These are phyloP conservation scores for Fusarium sp. DNA, from an alignment of 2,329 filamentous ascomycete genomes.

Conservation along the genomic window DNA sequence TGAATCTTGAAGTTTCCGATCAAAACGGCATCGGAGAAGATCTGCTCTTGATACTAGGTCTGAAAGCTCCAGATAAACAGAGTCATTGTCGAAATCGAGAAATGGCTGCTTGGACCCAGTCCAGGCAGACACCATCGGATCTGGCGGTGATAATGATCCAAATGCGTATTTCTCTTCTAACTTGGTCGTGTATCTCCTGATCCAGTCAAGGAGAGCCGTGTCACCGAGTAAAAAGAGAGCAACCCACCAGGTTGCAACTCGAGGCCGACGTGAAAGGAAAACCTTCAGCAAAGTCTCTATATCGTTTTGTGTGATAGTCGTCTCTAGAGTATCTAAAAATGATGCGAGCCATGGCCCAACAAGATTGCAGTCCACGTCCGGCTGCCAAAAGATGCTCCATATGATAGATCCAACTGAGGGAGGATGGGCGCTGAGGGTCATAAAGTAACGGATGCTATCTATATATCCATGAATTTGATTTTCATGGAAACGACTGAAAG, in stretches of 20 bases:
- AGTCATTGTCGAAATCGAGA: slow-evolving; percentile 5
- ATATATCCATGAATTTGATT: slow-evolving; percentile 3
- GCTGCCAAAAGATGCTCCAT: slow-evolving; percentile 17
- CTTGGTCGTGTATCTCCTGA: neutral
- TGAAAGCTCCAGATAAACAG: neutral
- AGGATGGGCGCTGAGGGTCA: slow-evolving; percentile 6
- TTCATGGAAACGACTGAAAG: neutral
- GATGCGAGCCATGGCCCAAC: slow-evolving; percentile 9
- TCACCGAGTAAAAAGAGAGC: slow-evolving; percentile 15
- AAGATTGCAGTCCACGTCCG: slow-evolving; percentile 7
- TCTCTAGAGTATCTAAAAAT: neutral
- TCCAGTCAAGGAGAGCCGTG: neutral
- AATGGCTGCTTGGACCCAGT: slow-evolving; percentile 12
- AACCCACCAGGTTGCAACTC: slow-evolving; percentile 4
- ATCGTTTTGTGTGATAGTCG: neutral
- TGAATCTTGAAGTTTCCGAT: slow-evolving; percentile 11
- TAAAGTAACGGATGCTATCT: slow-evolving; percentile 5
- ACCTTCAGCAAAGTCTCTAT: neutral
- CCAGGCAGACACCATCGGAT: slow-evolving; percentile 12
- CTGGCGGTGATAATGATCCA: slow-evolving; percentile 1
- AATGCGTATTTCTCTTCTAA: slow-evolving; percentile 7
- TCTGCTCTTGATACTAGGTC: slow-evolving; percentile 6
- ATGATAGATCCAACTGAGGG: neutral
- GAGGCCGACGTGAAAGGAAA: slow-evolving; percentile 4
- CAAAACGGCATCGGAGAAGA: neutral